Evolutionary conservation across 2,329 filamentous ascomycete genomes (phyloP).

Genomic region (Rasamsonia emersonii): DNA sequence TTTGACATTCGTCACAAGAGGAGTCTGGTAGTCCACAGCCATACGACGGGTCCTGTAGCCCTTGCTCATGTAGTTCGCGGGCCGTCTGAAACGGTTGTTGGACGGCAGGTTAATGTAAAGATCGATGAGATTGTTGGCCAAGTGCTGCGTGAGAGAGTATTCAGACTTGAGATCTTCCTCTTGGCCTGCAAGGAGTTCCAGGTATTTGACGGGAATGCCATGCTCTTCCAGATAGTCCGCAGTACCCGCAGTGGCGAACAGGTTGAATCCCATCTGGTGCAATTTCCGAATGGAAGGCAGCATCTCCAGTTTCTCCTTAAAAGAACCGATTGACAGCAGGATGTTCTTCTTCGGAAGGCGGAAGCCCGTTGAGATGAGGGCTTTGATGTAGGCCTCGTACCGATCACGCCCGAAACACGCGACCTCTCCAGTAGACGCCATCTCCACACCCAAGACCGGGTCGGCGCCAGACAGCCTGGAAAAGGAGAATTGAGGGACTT

Average conservation of each 20-base stretch:
- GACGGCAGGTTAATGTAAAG: conserved; percentile 99
- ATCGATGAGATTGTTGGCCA: conserved; percentile 96
- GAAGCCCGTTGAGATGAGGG: conserved; percentile 90
- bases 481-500: conserved; percentile 99
- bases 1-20: conserved; percentile 97
- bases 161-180: conserved; percentile 85
- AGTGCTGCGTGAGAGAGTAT: conserved; percentile 91
- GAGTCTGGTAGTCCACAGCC: conserved; percentile 96
- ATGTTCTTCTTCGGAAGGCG: conserved; percentile 94
- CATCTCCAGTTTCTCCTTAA: conserved; percentile 98
- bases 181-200: conserved; percentile 73
- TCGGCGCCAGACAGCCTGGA: conserved; percentile 92
- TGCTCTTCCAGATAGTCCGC: conserved; percentile 95
- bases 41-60: conserved; percentile 94
- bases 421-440: conserved; percentile 98
- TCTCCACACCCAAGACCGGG: conserved; percentile 93
- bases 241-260: conserved; percentile 93
- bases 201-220: conserved; percentile 81
- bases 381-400: conserved; percentile 97
- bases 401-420: conserved; percentile 93
- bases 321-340: conserved; percentile 87
- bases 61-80: conserved; percentile 97
- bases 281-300: conserved; percentile 84
- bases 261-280: conserved; percentile 83
- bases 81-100: conserved; percentile 91